Conservation (phyloP, 768 basidiomycete genomes). For the Boletus subparvulus region DNA sequence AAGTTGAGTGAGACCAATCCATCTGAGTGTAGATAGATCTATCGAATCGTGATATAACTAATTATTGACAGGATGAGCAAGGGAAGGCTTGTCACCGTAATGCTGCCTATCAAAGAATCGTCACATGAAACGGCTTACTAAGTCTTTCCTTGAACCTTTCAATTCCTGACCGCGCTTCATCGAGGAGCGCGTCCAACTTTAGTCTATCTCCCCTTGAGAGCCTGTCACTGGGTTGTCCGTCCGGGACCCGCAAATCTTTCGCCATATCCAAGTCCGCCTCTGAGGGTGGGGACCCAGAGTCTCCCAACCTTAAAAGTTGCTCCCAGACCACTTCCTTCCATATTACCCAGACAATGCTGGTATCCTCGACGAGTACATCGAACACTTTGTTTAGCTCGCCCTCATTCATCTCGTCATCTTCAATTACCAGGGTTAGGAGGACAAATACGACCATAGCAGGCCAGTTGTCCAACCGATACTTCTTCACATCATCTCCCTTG, state of each 20-base stretch:
- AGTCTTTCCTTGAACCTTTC: not conserved
- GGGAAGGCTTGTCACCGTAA: too few relatives aligned
- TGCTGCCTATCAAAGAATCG: too few relatives aligned
- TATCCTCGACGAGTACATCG: slow-evolving; percentile 3
- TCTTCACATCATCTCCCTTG: not conserved
- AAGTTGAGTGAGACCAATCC: not conserved
- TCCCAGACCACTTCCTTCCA: not conserved
- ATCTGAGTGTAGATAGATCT: too few relatives aligned
- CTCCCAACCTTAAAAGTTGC: not conserved
- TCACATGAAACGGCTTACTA: too few relatives aligned
- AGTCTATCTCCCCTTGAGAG: not conserved
- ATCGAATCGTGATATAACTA: too few relatives aligned
- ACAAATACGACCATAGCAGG: slow-evolving; percentile 13
- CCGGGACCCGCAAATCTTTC: not conserved
- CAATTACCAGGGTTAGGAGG: slow-evolving; percentile 5
- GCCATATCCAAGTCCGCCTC: not conserved
- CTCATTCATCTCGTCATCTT: slow-evolving; percentile 1
- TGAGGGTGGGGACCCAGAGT: too few relatives aligned
- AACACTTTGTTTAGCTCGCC: not conserved
- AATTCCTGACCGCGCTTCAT: not conserved
- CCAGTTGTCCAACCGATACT: slow-evolving; percentile 3
- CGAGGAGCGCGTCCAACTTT: not conserved
- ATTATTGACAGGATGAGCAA: too few relatives aligned
- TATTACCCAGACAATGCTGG: not conserved
- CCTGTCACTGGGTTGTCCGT: not conserved